Conservation (phyloP, 75 land plant genomes). For the Cunninghamia lanceolata region DNA sequence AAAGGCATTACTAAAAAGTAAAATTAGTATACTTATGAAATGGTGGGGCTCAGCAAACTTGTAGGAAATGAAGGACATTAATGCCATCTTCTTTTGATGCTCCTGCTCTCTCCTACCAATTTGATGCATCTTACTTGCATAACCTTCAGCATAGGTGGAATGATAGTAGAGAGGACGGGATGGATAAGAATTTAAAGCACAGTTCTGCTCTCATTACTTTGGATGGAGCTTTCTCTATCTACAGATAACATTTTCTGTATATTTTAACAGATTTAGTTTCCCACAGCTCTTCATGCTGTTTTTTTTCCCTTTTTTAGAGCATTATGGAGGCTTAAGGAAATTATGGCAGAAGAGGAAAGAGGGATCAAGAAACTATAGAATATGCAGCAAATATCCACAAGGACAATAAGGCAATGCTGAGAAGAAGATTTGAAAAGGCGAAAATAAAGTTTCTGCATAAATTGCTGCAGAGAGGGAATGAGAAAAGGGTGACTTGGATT, state of each 20-base stretch:
- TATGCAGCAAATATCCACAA: not conserved
- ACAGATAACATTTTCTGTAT: not conserved
- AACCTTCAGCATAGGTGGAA: not conserved
- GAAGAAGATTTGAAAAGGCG: not conserved
- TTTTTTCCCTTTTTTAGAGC: not conserved
- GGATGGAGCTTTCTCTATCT: not conserved
- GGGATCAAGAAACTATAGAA: not conserved
- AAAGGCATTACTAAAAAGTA: too few species aligned
- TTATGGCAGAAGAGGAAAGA: not conserved
- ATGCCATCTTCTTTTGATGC: not conserved
- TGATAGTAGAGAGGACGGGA: not conserved
- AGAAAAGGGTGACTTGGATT: not conserved
- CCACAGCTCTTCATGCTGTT: not conserved
- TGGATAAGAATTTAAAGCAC: not conserved
- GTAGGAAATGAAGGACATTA: not conserved
- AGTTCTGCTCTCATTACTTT: not conserved
- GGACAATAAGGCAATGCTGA: not conserved
- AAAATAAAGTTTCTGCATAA: not conserved
- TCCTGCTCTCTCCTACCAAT: not conserved
- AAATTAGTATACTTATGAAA: not conserved
- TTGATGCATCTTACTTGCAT: not conserved
- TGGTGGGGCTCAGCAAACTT: not conserved
- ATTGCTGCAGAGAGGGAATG: not conserved
- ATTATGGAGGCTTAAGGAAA: not conserved
- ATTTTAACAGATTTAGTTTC: not conserved